Base-by-base conservation (phyloP, 148 eudicot genomes). In the Chenopodium berlandieri region DNA sequence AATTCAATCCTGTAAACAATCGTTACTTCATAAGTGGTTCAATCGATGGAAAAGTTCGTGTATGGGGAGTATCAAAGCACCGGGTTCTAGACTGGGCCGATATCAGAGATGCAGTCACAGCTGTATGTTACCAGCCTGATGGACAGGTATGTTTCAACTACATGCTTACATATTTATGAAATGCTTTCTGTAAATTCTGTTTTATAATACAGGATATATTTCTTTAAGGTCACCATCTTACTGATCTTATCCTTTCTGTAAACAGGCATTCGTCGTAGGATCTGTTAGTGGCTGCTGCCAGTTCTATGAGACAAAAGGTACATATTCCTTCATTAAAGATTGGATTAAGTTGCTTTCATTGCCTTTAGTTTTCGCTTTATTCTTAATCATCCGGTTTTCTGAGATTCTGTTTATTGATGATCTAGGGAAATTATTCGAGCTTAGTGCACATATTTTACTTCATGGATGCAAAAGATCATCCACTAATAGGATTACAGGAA, bases 41-140 rank as follows among this genome's bases (percentile, higher is more conserved):
- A n/a, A 86, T 93, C 62, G 97, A 93, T 80, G 98, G 98, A 48
- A 95, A 95, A 82, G 89, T 95, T 79, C 90, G 98, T 65, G 79
- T 89, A 16, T 95, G 97, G 96, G 94, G 91, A 78, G 87, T 91
- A 11, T 75, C 64, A 1, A 86, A 79, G 71, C 79, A 87, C 82
- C 87, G 92, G 72, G 98, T 95, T 58, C 85, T 90, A n/a, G 90
- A 92, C 71, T 95, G 98, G 97, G 89, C 89, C 73, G 91, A 95
- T 78, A 86, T 83, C 20, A 82, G 87, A 81, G 97, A 92, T 78
- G 83, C 90, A 23, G 87, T 93, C 2, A 90, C 97, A 62, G 94
- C 97, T 52, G 46, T 93, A 50, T 87, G 91, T 73, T 95, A 95
- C 84, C 93, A 90, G 79, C 93, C 92, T 82, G 85, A 92, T 88